Evolutionary conservation across 805 yeast genomes (phyloP).

Genomic region (Candida maris): DNA sequence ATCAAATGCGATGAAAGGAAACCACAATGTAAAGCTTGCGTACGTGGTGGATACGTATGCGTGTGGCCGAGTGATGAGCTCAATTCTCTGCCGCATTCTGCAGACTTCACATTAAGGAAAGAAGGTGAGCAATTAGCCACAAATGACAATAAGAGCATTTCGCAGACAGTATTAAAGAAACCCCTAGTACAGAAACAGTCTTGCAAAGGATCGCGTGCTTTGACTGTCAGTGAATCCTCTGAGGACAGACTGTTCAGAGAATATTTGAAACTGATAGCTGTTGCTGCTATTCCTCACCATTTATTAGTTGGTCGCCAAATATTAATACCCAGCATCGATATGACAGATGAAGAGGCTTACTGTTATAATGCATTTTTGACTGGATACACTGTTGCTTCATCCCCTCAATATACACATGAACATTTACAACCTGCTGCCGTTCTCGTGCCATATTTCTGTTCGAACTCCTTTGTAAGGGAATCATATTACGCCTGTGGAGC

Average conservation of each 20-base stretch:
- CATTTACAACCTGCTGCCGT: constrained; percentile 38
- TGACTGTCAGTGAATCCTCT: too few species aligned
- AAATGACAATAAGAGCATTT: too few species aligned
- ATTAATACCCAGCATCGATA: constrained; percentile 1
- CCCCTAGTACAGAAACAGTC: too few species aligned
- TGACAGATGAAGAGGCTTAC: constrained; percentile 17
- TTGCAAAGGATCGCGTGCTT: too few species aligned
- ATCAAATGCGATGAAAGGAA: constrained; percentile 24
- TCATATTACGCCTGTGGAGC: constrained; percentile 39
- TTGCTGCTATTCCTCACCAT: too few species aligned
- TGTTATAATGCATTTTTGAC: constrained; percentile 35
- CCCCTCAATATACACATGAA: constrained; percentile 41
- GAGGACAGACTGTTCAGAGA: too few species aligned
- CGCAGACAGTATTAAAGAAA: too few species aligned
- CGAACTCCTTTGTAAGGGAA: constrained; percentile 22
- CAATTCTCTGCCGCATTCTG: too few species aligned
- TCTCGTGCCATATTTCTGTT: constrained; percentile 34
- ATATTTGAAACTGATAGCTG: too few species aligned
- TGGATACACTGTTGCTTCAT: constrained; percentile 38
- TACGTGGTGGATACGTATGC: constrained; percentile 8
- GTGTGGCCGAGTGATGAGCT: constrained; percentile 16
- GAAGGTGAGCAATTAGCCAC: too few species aligned
- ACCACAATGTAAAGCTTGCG: constrained; percentile 19
- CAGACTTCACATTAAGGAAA: too few species aligned
- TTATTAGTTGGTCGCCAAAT: neutral